Conservation (phyloP, 2,329 filamentous ascomycete genomes). For the Alternaria viburni region DNA sequence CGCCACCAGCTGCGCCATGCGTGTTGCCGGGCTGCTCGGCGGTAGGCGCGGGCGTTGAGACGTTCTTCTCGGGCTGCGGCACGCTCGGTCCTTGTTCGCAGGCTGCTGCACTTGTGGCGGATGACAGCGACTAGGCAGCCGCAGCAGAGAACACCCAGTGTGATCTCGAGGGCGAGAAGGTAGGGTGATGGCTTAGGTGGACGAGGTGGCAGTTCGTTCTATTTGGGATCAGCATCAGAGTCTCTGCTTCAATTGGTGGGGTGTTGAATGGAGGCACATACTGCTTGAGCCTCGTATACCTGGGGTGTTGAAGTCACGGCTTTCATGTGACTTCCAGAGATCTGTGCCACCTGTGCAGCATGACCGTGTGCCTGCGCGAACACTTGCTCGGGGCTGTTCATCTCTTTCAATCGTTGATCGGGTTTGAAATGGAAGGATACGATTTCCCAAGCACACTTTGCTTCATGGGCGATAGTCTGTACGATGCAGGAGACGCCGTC, state of each 20-base stretch:
- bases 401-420: constrained; percentile 20
- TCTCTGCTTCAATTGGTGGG: neutral
- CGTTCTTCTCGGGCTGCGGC: constrained; percentile 62
- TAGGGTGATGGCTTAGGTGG: constrained; percentile 37
- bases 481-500: constrained; percentile 53
- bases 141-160: constrained; percentile 54
- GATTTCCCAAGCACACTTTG: constrained; percentile 42
- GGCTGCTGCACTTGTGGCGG: constrained; percentile 56
- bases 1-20: constrained; percentile 60
- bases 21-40: constrained; percentile 59
- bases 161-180: constrained; percentile 51
- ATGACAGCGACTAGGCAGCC: constrained; percentile 53
- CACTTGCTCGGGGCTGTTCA: constrained; percentile 35
- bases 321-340: constrained; percentile 21
- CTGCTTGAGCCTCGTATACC: constrained; percentile 19
- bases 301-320: constrained; percentile 15
- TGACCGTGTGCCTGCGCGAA: constrained; percentile 25
- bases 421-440: constrained; percentile 39
- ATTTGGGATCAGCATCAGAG: neutral
- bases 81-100: constrained; percentile 59
- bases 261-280: neutral
- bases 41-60: constrained; percentile 58
- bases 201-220: constrained; percentile 28
- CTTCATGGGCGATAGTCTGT: constrained; percentile 47
- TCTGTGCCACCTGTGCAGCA: constrained; percentile 24